Percentiles rank a stretch among this genome's conserved stretches.
These are phyloP conservation scores for Arthrinium puccinioides DNA, from an alignment of 2,329 filamentous ascomycete genomes.

Conservation along the genomic window DNA sequence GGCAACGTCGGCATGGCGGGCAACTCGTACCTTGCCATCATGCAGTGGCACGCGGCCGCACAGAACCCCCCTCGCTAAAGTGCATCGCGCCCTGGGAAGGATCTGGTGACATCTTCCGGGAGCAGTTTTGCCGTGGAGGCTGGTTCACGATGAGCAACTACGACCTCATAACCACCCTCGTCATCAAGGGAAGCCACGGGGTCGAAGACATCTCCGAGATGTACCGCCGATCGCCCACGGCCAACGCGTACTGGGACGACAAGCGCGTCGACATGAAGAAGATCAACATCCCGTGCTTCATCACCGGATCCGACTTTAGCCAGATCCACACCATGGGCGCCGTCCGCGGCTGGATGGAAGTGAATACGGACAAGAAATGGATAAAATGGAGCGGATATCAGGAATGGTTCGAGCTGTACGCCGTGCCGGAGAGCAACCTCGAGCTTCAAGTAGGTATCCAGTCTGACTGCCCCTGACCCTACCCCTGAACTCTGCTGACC, in stretches of 20 bases:
- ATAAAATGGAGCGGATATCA: conserved; percentile 30
- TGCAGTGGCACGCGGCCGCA: conserved; percentile 34
- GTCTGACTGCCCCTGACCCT: too few species aligned
- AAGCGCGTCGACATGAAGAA: conserved; percentile 27
- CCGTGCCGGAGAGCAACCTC: conserved; percentile 18
- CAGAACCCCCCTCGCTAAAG: conserved; percentile 30
- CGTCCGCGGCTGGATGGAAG: conserved; percentile 28
- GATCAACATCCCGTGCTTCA: conserved; percentile 27
- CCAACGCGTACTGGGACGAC: conserved; percentile 29
- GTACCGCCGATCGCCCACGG: conserved; percentile 25
- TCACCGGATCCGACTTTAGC: conserved; percentile 23
- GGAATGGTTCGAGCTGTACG: conserved; percentile 39
- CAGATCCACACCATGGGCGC: conserved; percentile 27
- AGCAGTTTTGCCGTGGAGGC: conserved; percentile 36
- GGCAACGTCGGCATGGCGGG: conserved; percentile 34
- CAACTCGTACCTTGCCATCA: conserved; percentile 33
- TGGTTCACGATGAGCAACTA: conserved; percentile 31
- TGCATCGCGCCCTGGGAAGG: conserved; percentile 39
- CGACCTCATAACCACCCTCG: conserved; percentile 30
- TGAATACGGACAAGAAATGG: conserved; percentile 33
- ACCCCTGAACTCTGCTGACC: too few species aligned
- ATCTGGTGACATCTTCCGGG: conserved; percentile 36
- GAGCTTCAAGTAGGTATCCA: conserved; percentile 31
- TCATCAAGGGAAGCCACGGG: conserved; percentile 22
- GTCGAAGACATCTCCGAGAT: conserved; percentile 35